Percentiles rank a stretch among this genome's conserved stretches.
These are phyloP conservation scores for Xanthoparmelia taractica DNA, from an alignment of 495 filamentous ascomycete genomes.

Conservation along the genomic window DNA sequence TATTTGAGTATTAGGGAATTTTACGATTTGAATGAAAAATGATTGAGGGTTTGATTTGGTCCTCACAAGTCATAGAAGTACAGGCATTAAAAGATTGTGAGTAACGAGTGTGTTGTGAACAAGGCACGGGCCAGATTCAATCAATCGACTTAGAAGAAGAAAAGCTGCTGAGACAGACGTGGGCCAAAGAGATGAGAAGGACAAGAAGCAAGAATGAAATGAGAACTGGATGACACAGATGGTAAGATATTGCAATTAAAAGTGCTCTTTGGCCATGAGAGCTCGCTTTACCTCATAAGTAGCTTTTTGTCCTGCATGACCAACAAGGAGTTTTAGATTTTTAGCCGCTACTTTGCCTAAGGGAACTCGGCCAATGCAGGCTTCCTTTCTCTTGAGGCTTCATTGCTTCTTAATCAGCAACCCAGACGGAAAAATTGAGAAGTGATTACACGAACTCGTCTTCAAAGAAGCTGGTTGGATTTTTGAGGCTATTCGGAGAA, in stretches of 20 bases:
- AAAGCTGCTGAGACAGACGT: conserved; percentile 12
- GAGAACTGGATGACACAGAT: conserved; percentile 3
- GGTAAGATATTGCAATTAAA: not conserved
- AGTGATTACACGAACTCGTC: not conserved
- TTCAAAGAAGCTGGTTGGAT: not conserved
- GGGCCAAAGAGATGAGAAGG: conserved; percentile 6
- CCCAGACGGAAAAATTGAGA: not conserved
- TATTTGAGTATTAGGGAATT: conserved; percentile 11
- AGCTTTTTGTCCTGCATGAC: not conserved
- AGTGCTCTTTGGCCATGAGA: conserved; percentile 5
- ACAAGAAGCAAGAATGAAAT: not conserved
- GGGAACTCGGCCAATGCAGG: not conserved
- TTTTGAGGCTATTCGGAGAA: not conserved
- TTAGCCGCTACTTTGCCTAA: conserved; percentile 2
- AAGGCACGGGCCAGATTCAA: not conserved
- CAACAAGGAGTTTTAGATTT: not conserved
- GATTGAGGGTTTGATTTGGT: not conserved
- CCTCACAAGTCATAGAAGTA: not conserved
- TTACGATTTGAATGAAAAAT: conserved; percentile 1
- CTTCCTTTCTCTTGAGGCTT: not conserved
- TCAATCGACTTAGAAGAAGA: conserved; percentile 2
- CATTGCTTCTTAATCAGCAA: not conserved
- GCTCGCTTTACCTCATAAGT: not conserved
- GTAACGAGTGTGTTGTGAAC: conserved; percentile 5
- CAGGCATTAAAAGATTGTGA: conserved; percentile 4